Percentiles rank a stretch among this genome's conserved stretches.
Evolutionary conservation across 2,329 filamentous ascomycete genomes (phyloP).

Genomic region (Fusarium armeniacum): DNA sequence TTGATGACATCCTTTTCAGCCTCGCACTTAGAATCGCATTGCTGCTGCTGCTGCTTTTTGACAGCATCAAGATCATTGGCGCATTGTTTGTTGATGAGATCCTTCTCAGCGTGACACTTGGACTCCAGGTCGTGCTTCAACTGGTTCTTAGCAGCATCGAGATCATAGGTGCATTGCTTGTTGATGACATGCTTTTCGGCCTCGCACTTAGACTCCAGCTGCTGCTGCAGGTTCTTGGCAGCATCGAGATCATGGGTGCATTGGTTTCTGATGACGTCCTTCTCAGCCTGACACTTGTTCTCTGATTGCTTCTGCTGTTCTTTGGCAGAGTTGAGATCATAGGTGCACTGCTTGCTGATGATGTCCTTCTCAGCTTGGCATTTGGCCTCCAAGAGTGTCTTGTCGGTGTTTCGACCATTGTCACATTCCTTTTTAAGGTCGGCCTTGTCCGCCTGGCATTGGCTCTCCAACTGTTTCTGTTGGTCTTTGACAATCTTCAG

Average conservation of each 20-base stretch:
- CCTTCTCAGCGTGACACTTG: background rate
- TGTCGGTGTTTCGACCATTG: background rate
- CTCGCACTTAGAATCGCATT: background rate
- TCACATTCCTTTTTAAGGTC: conserved; percentile 1
- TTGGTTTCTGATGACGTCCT: background rate
- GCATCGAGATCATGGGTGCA: background rate
- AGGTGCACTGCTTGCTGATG: background rate
- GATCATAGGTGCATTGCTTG: background rate
- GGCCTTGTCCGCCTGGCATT: background rate
- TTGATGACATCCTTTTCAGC: background rate
- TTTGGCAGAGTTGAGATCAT: background rate
- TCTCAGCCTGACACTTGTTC: background rate
- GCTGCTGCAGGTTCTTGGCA: background rate
- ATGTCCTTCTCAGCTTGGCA: conserved; percentile 6
- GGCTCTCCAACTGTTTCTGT: background rate
- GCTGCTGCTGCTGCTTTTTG: background rate
- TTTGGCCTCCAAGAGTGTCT: background rate
- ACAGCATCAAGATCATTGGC: background rate
- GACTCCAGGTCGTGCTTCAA: too few species aligned
- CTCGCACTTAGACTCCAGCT: background rate
- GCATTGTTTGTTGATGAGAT: background rate
- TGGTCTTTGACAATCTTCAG: background rate
- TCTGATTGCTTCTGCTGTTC: background rate
- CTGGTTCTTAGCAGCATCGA: background rate
- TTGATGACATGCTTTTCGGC: background rate